A percentile compares a stretch with the other conserved stretches of the same genome.
Evolutionary conservation across 2,329 filamentous ascomycete genomes (phyloP).

Genomic region (Apiospora phragmitis): DNA sequence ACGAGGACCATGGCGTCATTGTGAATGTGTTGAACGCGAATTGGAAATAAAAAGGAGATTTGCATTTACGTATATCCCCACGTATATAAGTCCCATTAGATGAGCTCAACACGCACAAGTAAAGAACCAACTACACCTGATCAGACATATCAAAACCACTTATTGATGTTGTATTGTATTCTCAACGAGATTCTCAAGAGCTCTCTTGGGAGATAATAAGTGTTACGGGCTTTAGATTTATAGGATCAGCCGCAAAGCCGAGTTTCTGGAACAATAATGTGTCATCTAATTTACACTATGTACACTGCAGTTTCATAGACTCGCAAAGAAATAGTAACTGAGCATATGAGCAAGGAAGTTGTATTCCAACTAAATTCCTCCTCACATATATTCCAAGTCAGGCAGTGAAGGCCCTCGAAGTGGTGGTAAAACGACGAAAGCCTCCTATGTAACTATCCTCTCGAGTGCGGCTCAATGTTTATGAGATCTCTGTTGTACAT

Average conservation of each 20-base stretch:
- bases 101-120: neutral
- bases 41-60: slow-evolving; percentile 31
- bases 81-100: neutral
- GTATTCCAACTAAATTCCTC: neutral
- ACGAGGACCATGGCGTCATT: slow-evolving; percentile 76
- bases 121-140: neutral
- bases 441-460: no score
- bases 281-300: neutral
- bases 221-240: neutral
- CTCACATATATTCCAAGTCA: neutral
- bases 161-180: neutral
- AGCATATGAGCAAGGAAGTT: neutral
- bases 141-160: neutral
- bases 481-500: neutral
- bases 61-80: neutral
- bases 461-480: neutral
- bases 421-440: neutral
- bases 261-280: neutral
- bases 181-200: neutral
- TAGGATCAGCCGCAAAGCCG: neutral
- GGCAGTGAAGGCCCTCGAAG: neutral
- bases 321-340: neutral
- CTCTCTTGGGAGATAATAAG: neutral
- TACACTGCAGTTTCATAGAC: neutral
- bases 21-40: slow-evolving; percentile 65